These are phyloP conservation scores for Phytophthora fragariaefolia DNA, from an alignment of 352 stramenopile genomes.

Conservation along the genomic window DNA sequence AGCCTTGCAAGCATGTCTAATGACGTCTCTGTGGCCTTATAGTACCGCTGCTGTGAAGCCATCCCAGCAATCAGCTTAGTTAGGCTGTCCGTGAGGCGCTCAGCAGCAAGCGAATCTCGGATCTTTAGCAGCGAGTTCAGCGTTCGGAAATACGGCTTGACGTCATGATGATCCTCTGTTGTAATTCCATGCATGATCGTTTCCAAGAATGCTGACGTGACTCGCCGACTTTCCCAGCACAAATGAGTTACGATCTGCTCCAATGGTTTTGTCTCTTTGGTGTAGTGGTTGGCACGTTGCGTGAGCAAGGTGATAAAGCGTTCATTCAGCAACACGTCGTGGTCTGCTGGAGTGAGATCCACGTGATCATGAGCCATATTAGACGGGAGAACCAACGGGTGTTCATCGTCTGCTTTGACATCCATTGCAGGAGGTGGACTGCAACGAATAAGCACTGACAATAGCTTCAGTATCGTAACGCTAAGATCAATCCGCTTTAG, in stretches of 20 bases:
- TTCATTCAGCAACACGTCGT: constrained; percentile 75
- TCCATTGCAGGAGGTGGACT: constrained; percentile 79
- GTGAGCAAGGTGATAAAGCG: constrained; percentile 80
- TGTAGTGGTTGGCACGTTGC: constrained; percentile 76
- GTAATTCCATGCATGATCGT: constrained; percentile 81
- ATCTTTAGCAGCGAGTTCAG: constrained; percentile 83
- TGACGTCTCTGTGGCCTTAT: constrained; percentile 86
- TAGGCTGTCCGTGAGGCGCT: constrained; percentile 74
- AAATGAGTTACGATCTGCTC: constrained; percentile 82
- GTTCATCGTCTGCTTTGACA: constrained; percentile 34
- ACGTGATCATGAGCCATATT: constrained; percentile 81
- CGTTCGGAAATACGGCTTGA: constrained; percentile 91
- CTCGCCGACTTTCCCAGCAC: constrained; percentile 76
- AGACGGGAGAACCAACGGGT: constrained; percentile 48
- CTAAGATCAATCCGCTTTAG: constrained; percentile 85
- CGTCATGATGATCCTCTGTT: constrained; percentile 81
- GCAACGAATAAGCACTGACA: constrained; percentile 77
- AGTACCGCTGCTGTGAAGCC: constrained; percentile 86
- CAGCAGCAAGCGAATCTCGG: constrained; percentile 64
- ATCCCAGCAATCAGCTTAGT: constrained; percentile 80
- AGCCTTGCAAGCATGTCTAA: constrained; percentile 88
- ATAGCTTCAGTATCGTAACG: constrained; percentile 68
- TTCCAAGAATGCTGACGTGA: constrained; percentile 66
- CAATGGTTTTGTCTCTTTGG: constrained; percentile 80
- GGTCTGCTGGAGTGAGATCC: constrained; percentile 61